Percentiles rank a stretch among this genome's conserved stretches.
These are phyloP conservation scores for Cryomyces minteri DNA, from an alignment of 495 filamentous ascomycete species.

Conservation along the genomic window DNA sequence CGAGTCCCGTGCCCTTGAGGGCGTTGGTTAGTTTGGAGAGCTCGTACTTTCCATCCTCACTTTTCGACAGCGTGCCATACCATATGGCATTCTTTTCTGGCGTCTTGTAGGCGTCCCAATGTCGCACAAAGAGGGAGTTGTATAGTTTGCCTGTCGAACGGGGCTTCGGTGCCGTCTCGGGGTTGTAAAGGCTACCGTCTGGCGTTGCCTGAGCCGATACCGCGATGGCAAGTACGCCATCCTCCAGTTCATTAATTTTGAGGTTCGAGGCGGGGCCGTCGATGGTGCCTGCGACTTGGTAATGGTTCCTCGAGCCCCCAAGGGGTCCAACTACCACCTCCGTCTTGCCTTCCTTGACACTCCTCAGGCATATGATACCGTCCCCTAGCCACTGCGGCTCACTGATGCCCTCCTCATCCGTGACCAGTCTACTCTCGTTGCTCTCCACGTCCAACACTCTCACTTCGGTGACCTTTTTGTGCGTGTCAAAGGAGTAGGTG, in stretches of 20 bases:
- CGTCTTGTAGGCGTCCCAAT: constrained; percentile 34
- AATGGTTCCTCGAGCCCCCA: constrained; percentile 15
- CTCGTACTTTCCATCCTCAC: constrained; percentile 19
- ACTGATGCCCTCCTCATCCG: constrained; percentile 39
- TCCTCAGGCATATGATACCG: constrained; percentile 42
- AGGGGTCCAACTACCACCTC: constrained; percentile 26
- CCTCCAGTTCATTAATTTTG: constrained; percentile 42
- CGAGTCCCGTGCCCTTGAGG: constrained; percentile 34
- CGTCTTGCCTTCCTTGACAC: constrained; percentile 47
- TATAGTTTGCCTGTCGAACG: constrained; percentile 34
- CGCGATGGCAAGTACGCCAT: constrained; percentile 50
- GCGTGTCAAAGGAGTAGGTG: constrained; percentile 67
- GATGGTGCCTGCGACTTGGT: constrained; percentile 36
- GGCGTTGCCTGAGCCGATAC: constrained; percentile 39
- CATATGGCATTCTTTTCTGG: constrained; percentile 39
- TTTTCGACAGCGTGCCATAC: constrained; percentile 37
- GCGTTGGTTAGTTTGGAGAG: constrained; percentile 36
- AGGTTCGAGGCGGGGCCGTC: constrained; percentile 54
- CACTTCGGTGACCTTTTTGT: constrained; percentile 57
- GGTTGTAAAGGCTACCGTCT: constrained; percentile 37
- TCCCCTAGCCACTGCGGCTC: constrained; percentile 64
- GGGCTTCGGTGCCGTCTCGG: constrained; percentile 32
- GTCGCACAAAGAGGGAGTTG: constrained; percentile 36
- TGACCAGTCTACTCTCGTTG: constrained; percentile 46
- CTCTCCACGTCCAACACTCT: constrained; percentile 52